phyloP scores from a whole-genome alignment of 805 yeast genomes.

The Cyberlindnera xylosilytica region DNA sequence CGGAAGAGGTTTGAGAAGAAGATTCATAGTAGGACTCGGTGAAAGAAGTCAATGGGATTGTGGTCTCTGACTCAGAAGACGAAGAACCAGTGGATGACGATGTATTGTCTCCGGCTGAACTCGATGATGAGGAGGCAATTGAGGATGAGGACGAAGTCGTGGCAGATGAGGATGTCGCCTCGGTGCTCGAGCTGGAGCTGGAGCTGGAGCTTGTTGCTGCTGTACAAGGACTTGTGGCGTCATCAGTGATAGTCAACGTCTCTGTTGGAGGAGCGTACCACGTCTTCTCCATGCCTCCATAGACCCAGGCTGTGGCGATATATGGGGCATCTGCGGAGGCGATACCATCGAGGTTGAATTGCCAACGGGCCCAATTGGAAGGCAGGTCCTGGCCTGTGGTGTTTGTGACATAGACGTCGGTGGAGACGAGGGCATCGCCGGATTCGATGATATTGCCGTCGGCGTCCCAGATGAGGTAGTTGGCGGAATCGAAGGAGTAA shows the following conservation, averaged over 20 bases:
- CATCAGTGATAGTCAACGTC: neutral
- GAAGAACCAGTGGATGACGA: too few species aligned
- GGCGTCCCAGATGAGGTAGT: neutral
- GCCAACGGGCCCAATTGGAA: constrained; percentile 1
- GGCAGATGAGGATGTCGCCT: too few species aligned
- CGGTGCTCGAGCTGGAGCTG: too few species aligned
- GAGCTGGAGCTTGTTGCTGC: too few species aligned
- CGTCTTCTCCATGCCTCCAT: neutral
- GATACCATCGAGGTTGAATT: constrained; percentile 1
- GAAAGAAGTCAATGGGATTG: too few species aligned
- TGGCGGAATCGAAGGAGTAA: neutral
- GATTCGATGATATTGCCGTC: constrained; percentile 3
- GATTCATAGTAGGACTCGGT: neutral
- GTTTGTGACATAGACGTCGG: constrained; percentile 3
- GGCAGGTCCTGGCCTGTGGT: constrained; percentile 7
- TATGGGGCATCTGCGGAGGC: constrained; percentile 2
- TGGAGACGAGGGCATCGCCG: constrained; percentile 4
- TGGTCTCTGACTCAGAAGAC: too few species aligned
- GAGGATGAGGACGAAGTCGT: too few species aligned
- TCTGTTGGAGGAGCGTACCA: neutral
- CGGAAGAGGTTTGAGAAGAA: neutral
- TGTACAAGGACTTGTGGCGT: neutral
- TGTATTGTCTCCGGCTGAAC: too few species aligned
- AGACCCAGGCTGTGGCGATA: neutral
- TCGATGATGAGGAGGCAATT: too few species aligned